These are phyloP conservation scores for Castanopsis chinensis DNA, from an alignment of 306 rosid genomes.

Conservation along the genomic window DNA sequence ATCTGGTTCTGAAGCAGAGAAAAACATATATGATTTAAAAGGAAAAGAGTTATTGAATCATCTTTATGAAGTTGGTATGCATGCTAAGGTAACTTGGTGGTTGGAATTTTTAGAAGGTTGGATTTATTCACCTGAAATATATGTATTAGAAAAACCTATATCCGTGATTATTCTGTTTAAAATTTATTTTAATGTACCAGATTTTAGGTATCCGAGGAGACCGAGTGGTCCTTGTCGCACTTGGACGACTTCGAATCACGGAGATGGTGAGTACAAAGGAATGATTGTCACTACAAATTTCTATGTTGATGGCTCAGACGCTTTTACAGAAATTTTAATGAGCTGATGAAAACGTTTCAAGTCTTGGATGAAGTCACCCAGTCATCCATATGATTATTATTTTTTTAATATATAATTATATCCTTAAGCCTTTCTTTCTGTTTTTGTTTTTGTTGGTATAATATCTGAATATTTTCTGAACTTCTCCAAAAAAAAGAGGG, in stretches of 20 bases:
- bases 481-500: no score
- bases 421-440: neutral
- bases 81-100: conserved; percentile 67
- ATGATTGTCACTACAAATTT: conserved; percentile 17
- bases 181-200: conserved; percentile 37
- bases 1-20: conserved; percentile 74
- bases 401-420: neutral
- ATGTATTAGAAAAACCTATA: neutral
- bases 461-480: neutral
- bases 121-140: neutral
- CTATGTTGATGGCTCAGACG: neutral
- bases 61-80: conserved; percentile 96
- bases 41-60: conserved; percentile 84
- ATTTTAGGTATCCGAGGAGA: conserved; percentile 94
- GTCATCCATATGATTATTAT: neutral
- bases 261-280: conserved; percentile 69
- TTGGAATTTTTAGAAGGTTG: neutral
- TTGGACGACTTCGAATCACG: conserved; percentile 78
- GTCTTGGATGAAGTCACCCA: neutral
- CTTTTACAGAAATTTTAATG: neutral
- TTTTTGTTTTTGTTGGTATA: neutral
- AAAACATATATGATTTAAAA: conserved; percentile 59
- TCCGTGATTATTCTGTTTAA: neutral
- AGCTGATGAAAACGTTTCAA: neutral
- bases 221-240: conserved; percentile 88